Base-by-base conservation (phyloP, 345 rosid genomes). In the Ailanthus altissimus region DNA sequence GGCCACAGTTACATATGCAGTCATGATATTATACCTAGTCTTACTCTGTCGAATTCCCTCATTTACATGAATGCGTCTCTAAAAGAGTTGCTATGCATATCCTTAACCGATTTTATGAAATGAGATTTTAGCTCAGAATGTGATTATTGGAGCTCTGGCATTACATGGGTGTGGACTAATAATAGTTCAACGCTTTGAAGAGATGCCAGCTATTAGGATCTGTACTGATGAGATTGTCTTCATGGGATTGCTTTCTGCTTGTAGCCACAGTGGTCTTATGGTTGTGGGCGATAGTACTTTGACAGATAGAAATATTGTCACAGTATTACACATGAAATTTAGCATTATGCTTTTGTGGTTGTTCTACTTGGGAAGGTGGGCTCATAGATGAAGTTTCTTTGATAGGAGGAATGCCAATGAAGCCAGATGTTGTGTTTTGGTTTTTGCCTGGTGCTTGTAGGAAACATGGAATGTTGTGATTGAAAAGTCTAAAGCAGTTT, bases 251-350 rank as follows among this genome's bases (percentile, higher is more conserved):
- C 78, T 86, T 63, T 71, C 81, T 77, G 89, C 88, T 68, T 86
- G 89, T n/a, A 82, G 88, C 71, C 86, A 82, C 70, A 75, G 83
- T 4, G 88, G 89, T 9, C 77, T 82, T 36, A 59, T 84, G 18
- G 81, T 75, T 26, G 63, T 63, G 21, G 86, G 28, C 61, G 74
- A 18, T 23, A 54, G 38, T 82, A 78, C 63, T 84, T 84, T 18
- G 36, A 65, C 12, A 74, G 62, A 23, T 83, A 81, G 87, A 78
- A n/a, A n/a, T n/a, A 11, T 4, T 38, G 26, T 65, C 75, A 78
- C 25, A 46, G 60, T n/a, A 58, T 80, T 25, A 0, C 79, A 15
- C 82, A 56, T 11, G 85, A 84, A 61, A 64, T 81, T 21, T 81
- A 79, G 77, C 90, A 87, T 79, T 84, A 50, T 87, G 72, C 74